Evolutionary conservation across 495 filamentous ascomycete species (phyloP).

Genomic region (Halenospora varia): DNA sequence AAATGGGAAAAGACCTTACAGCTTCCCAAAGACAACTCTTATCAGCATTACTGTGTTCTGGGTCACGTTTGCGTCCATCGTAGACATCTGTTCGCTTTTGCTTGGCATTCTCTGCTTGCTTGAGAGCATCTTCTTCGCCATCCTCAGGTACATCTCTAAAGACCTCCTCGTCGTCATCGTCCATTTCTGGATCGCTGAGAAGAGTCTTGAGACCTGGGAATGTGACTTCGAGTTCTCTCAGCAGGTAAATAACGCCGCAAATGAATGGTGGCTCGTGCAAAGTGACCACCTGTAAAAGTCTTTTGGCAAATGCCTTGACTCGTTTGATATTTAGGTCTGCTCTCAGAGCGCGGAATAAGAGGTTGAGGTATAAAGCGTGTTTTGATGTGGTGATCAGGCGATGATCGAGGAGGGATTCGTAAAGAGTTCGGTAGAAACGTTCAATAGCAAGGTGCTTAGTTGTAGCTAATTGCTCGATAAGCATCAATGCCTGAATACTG

Average conservation of each 20-base stretch:
- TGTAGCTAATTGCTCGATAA: constrained; percentile 87
- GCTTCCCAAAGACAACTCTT: constrained; percentile 91
- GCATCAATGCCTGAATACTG: constrained; percentile 89
- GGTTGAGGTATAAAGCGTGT: constrained; percentile 89
- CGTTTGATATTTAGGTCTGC: constrained; percentile 80
- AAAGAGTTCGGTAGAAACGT: constrained; percentile 90
- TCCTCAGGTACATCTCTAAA: constrained; percentile 64
- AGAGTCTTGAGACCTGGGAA: constrained; percentile 73
- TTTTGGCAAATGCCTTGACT: constrained; percentile 92
- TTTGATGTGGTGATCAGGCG: constrained; percentile 87
- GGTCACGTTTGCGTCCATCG: constrained; percentile 86
- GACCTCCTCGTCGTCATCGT: constrained; percentile 53
- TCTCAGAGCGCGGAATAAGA: constrained; percentile 83
- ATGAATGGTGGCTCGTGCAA: constrained; percentile 91
- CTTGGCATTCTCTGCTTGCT: constrained; percentile 22
- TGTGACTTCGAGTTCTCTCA: constrained; percentile 71
- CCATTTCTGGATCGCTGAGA: constrained; percentile 68
- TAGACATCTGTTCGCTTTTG: constrained; percentile 42
- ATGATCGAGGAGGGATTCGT: constrained; percentile 90
- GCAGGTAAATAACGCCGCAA: constrained; percentile 81
- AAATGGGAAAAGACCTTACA: too few species aligned
- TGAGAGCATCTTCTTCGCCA: not conserved
- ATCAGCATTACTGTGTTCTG: constrained; percentile 86
- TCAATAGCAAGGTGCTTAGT: constrained; percentile 74
- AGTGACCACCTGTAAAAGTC: constrained; percentile 78